These are phyloP conservation scores for Penicillium brasilianum DNA, from an alignment of 2,329 filamentous ascomycete genomes.

Conservation along the genomic window DNA sequence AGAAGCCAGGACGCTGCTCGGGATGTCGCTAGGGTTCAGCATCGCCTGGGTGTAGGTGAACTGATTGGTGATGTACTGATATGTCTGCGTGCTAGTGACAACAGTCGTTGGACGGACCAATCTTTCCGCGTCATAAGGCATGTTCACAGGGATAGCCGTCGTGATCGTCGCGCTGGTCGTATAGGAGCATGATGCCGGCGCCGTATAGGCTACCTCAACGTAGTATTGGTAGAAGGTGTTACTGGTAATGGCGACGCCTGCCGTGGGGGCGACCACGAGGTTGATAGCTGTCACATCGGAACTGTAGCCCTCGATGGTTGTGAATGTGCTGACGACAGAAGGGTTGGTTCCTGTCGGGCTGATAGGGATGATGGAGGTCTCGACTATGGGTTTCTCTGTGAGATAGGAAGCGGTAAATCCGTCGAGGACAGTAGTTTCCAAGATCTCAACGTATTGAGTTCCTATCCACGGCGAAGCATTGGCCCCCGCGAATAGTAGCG, in stretches of 20 bases:
- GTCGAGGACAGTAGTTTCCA: slow-evolving; percentile 8
- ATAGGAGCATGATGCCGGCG: slow-evolving; percentile 21
- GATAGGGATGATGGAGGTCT: slow-evolving; percentile 13
- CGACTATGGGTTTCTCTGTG: slow-evolving; percentile 11
- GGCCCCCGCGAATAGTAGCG: neutral
- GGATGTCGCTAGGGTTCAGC: slow-evolving; percentile 16
- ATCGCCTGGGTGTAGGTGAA: slow-evolving; percentile 10
- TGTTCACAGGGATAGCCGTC: slow-evolving; percentile 12
- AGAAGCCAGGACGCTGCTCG: slow-evolving; percentile 11
- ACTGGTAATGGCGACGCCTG: slow-evolving; percentile 13
- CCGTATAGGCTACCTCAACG: slow-evolving; percentile 18
- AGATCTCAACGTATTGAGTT: slow-evolving; percentile 18
- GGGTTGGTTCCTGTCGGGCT: slow-evolving; percentile 17
- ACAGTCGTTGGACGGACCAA: slow-evolving; percentile 7
- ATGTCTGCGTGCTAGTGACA: slow-evolving; percentile 13
- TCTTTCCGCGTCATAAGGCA: slow-evolving; percentile 13
- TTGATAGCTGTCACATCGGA: slow-evolving; percentile 18
- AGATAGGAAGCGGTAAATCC: slow-evolving; percentile 1
- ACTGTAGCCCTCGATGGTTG: slow-evolving; percentile 10
- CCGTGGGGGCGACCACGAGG: slow-evolving; percentile 18
- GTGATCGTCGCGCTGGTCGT: slow-evolving; percentile 16
- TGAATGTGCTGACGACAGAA: slow-evolving; percentile 13
- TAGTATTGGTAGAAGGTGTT: slow-evolving; percentile 16
- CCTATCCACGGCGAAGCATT: slow-evolving; percentile 21
- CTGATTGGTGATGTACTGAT: slow-evolving; percentile 9